Base-by-base conservation (phyloP, 176 grass and related monocot genomes). In the Triticum urartu region DNA sequence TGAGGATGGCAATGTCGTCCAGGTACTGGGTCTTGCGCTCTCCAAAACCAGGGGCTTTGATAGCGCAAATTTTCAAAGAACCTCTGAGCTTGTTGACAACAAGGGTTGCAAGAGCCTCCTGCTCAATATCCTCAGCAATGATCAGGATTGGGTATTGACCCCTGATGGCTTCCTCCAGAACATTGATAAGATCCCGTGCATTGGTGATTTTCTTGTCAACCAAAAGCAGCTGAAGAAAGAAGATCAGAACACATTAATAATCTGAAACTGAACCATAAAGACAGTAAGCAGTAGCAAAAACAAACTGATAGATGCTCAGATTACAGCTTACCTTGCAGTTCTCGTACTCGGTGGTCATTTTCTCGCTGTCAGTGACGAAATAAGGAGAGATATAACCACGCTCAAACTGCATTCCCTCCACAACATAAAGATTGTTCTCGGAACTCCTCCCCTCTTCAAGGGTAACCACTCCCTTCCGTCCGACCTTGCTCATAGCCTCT, bases 401-500 rank as follows among this genome's bases (percentile, higher is more conserved):
- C 18, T 98, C 95, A 92, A 98, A 98, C 30, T 98, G 95, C 95
- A 98, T 98, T 87, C 95, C 95, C 71, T 98, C 95, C 59, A 95
- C 95, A 84, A 98, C 95, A 83, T 98, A 98, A 20, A 98, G 95
- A 64, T 54, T 86, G 72, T 98, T 98, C 64, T 98, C 95, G 1
- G 95, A 92, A 68, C 95, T 98, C 64, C 90, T 95, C 43, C 93
- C 95, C 88, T 98, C 95, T 90, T 98, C 95, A 18, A 98, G 95
- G 25, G 95, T 98, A 74, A 98, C 95, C 77, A 98, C 95, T 63
- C 95, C 95, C 89, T 98, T 98, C 77, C 95, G 85, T 15, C 95
- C 95, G 12, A 98, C 93, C 87, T 98, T 98, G 92, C 81, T 98
- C 95, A 98, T 94, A 68, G 95, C 95, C 73, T 98, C 93, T 20